Percentiles rank a stretch among this genome's conserved stretches.
Evolutionary conservation across 2,329 filamentous ascomycete species (phyloP).

Genomic region (Fusarium sterilihyphosum): DNA sequence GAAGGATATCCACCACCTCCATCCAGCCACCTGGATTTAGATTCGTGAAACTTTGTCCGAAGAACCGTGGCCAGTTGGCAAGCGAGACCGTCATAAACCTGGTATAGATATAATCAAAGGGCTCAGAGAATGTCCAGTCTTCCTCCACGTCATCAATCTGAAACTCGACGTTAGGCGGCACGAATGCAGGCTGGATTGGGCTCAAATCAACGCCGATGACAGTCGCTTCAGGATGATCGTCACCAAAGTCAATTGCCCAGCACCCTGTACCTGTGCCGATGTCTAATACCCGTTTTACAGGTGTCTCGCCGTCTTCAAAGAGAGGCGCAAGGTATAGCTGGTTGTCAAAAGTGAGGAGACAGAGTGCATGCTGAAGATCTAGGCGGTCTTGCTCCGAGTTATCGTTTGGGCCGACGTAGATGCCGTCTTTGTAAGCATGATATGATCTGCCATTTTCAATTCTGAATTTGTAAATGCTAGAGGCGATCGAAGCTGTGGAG

Average conservation of each 20-base stretch:
- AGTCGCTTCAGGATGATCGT: constrained; percentile 23
- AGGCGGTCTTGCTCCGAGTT: constrained; percentile 19
- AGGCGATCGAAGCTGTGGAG: constrained; percentile 30
- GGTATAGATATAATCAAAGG: constrained; percentile 40
- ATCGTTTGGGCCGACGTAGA: constrained; percentile 19
- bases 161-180: constrained; percentile 39
- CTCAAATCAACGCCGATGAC: constrained; percentile 35
- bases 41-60: constrained; percentile 30
- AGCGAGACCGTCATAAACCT: constrained; percentile 36
- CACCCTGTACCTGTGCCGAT: constrained; percentile 39
- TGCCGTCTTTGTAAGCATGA: constrained; percentile 41
- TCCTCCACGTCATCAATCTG: constrained; percentile 41
- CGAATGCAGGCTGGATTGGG: constrained; percentile 32
- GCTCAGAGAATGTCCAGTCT: constrained; percentile 33
- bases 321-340: constrained; percentile 36
- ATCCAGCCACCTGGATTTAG: constrained; percentile 38
- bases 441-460: constrained; percentile 43
- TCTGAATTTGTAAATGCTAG: constrained; percentile 34
- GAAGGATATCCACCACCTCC: constrained; percentile 35
- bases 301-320: background rate
- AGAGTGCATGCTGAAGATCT: constrained; percentile 38
- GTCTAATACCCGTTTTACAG: constrained; percentile 35
- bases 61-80: constrained; percentile 30
- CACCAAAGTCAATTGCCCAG: constrained; percentile 42
- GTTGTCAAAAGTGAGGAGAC: constrained; percentile 40